A percentile compares a stretch with the other conserved stretches of the same genome.
Evolutionary conservation across 75 land plant species (phyloP).

Genomic region (Selaginella moellendorffii): DNA sequence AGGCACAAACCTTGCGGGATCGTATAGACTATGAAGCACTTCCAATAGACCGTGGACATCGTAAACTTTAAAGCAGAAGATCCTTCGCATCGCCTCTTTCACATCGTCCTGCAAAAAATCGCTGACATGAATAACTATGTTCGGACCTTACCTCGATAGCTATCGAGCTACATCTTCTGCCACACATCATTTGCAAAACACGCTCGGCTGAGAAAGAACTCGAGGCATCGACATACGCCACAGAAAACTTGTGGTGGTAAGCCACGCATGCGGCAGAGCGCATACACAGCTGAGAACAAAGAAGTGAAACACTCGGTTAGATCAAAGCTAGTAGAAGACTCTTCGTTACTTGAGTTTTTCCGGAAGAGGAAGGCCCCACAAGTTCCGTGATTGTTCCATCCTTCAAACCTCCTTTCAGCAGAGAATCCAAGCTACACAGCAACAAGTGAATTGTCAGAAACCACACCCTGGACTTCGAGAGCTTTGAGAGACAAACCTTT

Average conservation of each 20-base stretch:
- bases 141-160: not conserved
- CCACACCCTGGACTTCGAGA: not conserved
- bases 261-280: constrained; percentile 45
- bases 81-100: constrained; percentile 36
- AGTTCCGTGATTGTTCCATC: constrained; percentile 63
- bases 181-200: constrained; percentile 32
- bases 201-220: constrained; percentile 64
- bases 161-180: not conserved
- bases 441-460: not conserved
- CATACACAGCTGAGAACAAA: constrained; percentile 40
- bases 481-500: not conserved
- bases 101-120: constrained; percentile 10
- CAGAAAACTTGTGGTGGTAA: constrained; percentile 17
- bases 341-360: constrained; percentile 66
- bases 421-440: constrained; percentile 37
- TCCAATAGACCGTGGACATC: constrained; percentile 45
- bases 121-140: not conserved
- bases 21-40: constrained; percentile 38
- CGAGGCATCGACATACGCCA: constrained; percentile 52
- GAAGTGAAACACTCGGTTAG: constrained; percentile 3
- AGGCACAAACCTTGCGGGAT: constrained; percentile 9
- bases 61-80: constrained; percentile 35
- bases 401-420: constrained; percentile 66
- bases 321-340: not conserved
- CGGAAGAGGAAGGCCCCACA: constrained; percentile 80